A percentile compares a stretch with the other conserved stretches of the same genome.
Conservation (phyloP, 202 grass and related monocot species). For the Brachypodium distachyon region DNA sequence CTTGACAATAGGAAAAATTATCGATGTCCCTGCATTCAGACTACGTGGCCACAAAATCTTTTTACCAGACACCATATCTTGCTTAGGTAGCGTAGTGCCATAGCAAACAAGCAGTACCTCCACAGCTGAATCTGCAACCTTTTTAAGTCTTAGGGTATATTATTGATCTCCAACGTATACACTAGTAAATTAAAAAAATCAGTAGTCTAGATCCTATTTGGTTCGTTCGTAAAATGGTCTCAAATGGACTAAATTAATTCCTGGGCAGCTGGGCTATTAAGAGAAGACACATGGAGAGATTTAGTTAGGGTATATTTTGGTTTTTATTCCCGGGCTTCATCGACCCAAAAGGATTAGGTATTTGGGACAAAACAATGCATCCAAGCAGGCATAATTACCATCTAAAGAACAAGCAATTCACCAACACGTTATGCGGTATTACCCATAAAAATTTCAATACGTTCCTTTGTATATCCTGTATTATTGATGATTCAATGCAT, state of each 20-base stretch:
- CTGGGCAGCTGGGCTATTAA: background rate
- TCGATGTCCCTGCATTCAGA: background rate
- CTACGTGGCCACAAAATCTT: background rate
- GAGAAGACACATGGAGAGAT: background rate
- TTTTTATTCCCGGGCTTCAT: background rate
- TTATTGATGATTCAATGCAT: slow-evolving; percentile 4
- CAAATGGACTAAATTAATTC: too few relatives aligned
- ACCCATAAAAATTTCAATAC: background rate
- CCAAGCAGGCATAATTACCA: background rate
- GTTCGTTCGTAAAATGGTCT: too few relatives aligned
- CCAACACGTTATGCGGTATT: background rate
- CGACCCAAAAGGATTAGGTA: background rate
- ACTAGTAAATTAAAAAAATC: background rate
- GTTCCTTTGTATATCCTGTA: background rate
- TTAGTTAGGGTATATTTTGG: background rate
- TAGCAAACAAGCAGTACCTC: background rate
- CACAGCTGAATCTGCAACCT: background rate
- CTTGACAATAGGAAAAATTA: background rate
- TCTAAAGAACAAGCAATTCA: background rate
- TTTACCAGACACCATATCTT: background rate
- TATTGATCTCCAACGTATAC: background rate
- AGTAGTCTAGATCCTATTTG: background rate
- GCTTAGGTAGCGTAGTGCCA: background rate
- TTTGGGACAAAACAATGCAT: slow-evolving; percentile 7
- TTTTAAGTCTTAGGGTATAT: background rate